These are phyloP conservation scores for Strobilomyces dryophilus DNA, from an alignment of 768 basidiomycete species.

Conservation along the genomic window DNA sequence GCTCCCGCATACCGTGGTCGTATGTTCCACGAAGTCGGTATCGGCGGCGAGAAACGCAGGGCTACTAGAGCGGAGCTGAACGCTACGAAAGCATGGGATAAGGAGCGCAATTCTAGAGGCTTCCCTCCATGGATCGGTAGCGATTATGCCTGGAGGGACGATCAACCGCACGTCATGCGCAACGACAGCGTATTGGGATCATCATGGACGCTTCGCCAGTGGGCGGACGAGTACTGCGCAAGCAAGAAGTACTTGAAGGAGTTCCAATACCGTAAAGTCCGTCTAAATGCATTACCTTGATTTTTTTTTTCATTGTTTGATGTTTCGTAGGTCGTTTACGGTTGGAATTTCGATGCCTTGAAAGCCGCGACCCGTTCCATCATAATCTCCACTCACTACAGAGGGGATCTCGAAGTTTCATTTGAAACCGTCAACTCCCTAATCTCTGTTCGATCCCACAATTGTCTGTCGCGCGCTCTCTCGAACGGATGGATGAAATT, in stretches of 20 bases:
- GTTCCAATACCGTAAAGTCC: constrained; percentile 68
- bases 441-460: constrained; percentile 66
- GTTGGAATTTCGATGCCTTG: constrained; percentile 50
- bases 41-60: constrained; percentile 32
- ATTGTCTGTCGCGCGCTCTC: constrained; percentile 59
- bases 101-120: constrained; percentile 44
- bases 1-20: constrained; percentile 63
- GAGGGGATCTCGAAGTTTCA: constrained; percentile 39
- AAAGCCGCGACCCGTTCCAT: constrained; percentile 34
- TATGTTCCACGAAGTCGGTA: constrained; percentile 56
- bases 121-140: constrained; percentile 47
- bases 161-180: constrained; percentile 26
- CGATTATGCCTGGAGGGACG: constrained; percentile 30
- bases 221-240: constrained; percentile 81
- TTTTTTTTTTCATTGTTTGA: constrained; percentile 13
- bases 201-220: constrained; percentile 61
- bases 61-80: constrained; percentile 43
- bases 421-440: constrained; percentile 45
- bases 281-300: neutral
- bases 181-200: constrained; percentile 38
- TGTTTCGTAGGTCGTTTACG: constrained; percentile 47
- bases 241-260: constrained; percentile 72
- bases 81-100: constrained; percentile 40
- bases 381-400: constrained; percentile 38
- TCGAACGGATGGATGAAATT: constrained; percentile 70